phyloP scores from a whole-genome alignment of 305 asterid genomes.

The Fraxinus xanthoxyloides region DNA sequence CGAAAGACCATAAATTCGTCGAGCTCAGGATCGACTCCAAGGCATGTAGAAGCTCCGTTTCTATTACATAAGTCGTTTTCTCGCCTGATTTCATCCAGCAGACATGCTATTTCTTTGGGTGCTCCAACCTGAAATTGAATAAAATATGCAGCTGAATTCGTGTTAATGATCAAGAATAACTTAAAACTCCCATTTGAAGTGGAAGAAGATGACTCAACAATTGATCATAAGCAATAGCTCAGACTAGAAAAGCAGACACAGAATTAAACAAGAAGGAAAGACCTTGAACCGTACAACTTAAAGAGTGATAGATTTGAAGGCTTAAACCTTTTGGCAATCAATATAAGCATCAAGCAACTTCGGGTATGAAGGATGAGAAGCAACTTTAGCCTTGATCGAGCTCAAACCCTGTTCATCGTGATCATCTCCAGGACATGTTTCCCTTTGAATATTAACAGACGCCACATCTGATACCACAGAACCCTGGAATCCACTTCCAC shows the following conservation, averaged over 20 bases:
- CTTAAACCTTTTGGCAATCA: constrained; percentile 82
- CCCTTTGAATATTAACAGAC: constrained; percentile 27
- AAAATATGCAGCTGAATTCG: not conserved
- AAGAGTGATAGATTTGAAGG: not conserved
- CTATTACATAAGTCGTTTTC: constrained; percentile 42
- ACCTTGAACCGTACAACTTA: not conserved
- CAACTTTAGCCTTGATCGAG: constrained; percentile 62
- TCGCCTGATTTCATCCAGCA: constrained; percentile 62
- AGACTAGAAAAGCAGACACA: not conserved
- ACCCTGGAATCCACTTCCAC: constrained; percentile 27
- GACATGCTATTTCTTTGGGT: constrained; percentile 61
- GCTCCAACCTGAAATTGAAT: constrained; percentile 65
- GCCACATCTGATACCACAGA: constrained; percentile 40
- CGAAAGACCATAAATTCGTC: constrained; percentile 78
- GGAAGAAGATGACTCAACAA: not conserved
- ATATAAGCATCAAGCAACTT: constrained; percentile 75
- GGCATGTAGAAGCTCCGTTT: constrained; percentile 35
- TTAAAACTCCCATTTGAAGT: not conserved
- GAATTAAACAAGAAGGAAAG: not conserved
- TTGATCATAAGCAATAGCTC: not conserved
- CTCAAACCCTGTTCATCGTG: constrained; percentile 34
- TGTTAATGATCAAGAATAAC: not conserved
- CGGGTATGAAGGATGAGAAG: constrained; percentile 73
- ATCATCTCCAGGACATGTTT: constrained; percentile 18
- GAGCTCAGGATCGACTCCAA: constrained; percentile 84